phyloP scores from a whole-genome alignment of 805 yeast genomes.

The Millerozyma miso region DNA sequence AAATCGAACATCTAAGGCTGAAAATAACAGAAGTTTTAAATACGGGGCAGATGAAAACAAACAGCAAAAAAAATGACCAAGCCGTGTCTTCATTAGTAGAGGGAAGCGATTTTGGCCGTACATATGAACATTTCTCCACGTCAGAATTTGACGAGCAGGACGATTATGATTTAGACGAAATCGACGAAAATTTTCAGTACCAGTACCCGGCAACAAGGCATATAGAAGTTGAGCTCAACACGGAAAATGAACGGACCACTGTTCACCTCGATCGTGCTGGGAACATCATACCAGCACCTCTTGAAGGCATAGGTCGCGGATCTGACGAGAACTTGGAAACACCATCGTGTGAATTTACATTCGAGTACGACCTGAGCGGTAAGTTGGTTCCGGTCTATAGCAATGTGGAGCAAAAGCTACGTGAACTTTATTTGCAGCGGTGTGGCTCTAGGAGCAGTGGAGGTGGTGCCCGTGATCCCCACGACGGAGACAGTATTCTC shows the following conservation, averaged over 20 bases:
- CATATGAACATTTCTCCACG: not conserved
- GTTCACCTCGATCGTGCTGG: conserved; percentile 5
- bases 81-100: not conserved
- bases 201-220: conserved; percentile 34
- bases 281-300: not conserved
- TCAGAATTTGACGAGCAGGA: conserved; percentile 22
- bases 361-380: conserved; percentile 40
- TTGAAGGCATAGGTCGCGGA: conserved; percentile 1
- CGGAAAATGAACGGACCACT: conserved; percentile 27
- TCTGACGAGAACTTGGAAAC: conserved; percentile 11
- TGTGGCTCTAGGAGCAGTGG: not conserved
- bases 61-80: not conserved
- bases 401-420: conserved; percentile 35
- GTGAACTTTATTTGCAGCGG: conserved; percentile 26
- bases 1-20: conserved; percentile 24
- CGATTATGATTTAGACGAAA: conserved; percentile 37
- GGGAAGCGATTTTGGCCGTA: not conserved
- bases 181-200: conserved; percentile 25
- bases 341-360: conserved; percentile 42
- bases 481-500: not conserved
- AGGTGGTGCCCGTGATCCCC: not conserved
- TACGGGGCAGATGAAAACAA: conserved; percentile 8
- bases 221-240: conserved; percentile 38
- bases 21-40: conserved; percentile 22
- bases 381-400: conserved; percentile 37